These are phyloP conservation scores for Globisporangium mamillatum DNA, from an alignment of 352 stramenopile genomes.

Conservation along the genomic window DNA sequence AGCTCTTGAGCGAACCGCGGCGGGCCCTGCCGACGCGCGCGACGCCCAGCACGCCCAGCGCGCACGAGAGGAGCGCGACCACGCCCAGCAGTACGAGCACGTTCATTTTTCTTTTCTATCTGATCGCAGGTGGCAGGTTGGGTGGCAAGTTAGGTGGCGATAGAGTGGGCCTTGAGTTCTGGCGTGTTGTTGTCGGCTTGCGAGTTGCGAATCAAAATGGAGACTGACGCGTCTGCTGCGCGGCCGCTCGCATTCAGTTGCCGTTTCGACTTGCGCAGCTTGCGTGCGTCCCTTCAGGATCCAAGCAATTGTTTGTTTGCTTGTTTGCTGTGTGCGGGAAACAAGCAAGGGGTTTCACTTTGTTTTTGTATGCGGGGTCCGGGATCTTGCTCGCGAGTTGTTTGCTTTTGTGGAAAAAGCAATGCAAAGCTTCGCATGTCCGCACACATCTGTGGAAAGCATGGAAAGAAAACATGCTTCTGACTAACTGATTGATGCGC, in stretches of 20 bases:
- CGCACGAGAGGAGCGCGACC: slow-evolving; percentile 17
- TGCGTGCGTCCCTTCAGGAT: slow-evolving; percentile 14
- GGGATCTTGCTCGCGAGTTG: not conserved
- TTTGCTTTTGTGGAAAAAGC: slow-evolving; percentile 1
- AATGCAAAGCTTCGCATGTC: not conserved
- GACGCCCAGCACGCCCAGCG: slow-evolving; percentile 23
- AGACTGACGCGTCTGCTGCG: slow-evolving; percentile 9
- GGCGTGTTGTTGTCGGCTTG: slow-evolving; percentile 1
- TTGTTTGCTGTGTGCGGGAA: not conserved
- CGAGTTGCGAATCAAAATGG: slow-evolving; percentile 2
- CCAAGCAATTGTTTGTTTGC: not conserved
- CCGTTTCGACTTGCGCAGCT: slow-evolving; percentile 6
- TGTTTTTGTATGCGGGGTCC: not conserved
- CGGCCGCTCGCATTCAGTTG: not conserved
- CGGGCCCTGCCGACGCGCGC: slow-evolving; percentile 26
- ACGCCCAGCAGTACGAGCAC: slow-evolving; percentile 17
- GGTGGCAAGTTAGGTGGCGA: not conserved
- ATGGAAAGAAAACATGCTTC: not conserved
- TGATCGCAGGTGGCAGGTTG: not conserved
- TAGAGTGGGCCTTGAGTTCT: not conserved
- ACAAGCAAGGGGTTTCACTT: not conserved
- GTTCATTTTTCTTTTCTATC: slow-evolving; percentile 8
- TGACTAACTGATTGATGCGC: not conserved
- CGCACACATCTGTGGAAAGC: not conserved
- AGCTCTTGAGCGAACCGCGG: slow-evolving; percentile 18